Base-by-base conservation (phyloP, 2,329 filamentous ascomycete genomes). In the Penicillium brevicompactum region DNA sequence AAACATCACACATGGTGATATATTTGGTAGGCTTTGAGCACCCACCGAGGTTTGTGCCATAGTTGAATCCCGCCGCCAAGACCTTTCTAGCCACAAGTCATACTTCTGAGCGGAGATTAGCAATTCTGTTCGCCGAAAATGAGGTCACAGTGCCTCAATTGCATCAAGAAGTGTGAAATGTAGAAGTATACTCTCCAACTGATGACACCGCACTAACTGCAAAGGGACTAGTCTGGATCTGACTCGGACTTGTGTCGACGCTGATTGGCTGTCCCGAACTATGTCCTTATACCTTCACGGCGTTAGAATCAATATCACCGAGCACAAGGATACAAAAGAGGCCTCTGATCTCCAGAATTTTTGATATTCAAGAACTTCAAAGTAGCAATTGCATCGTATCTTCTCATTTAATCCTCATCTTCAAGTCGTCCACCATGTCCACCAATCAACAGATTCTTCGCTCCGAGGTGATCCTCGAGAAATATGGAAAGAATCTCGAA, bases 401-500 rank as follows among this genome's bases (percentile, higher is more conserved):
- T 2, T 37, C 8, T 11, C 7, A 11, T 34, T 34, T 2, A 34
- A 11, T 10, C 16, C 14, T n/a, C 24, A n/a, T 5, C 21, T 37
- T 27, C 31, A 38, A n/a, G 3, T 45, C 7, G 13, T 30, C 6
- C 24, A 46, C 42, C 32, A 61, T 58, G 55, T 56, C 58, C 30
- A 42, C 18, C 41, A 53, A 57, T 21, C 56, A 51, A 24, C 44
- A 64, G 43, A 40, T 59, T 18, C 59, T 64, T 46, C 54, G 46
- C 48, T 64, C 61, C 6, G 61, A 65, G 42, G 46, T 46, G 5
- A 45, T 65, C 9, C 47, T 64, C 21, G 57, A 62, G 41, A 62
- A 61, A 22, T 64, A 60, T 44, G 62, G 61, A 32, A 52, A 61
- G 11, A 32, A 53, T 3, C 54, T 65, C 41, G 48, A 38, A 3